Base-by-base conservation (phyloP, 352 stramenopile genomes). In the Globisporangium spiculum region DNA sequence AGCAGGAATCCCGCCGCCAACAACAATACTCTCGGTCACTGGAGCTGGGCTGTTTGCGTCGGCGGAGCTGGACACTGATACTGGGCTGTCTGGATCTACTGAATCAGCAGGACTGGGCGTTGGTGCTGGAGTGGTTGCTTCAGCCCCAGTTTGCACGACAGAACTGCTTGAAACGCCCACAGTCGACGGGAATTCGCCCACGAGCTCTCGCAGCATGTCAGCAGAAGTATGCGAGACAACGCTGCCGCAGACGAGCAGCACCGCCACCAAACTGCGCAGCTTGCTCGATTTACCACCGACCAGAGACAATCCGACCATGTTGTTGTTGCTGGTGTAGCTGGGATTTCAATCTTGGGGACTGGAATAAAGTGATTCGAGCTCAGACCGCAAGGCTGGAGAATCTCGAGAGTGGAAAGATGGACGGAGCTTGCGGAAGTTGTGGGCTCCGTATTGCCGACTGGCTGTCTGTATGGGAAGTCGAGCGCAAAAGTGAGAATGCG, bases 401-500 rank as follows among this genome's bases (percentile, higher is more conserved):
- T 20, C 12, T 46, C 38, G 38, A 16, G 38, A 46, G 38, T 46
- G 38, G 14, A 20, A 16, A 20, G 38, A 46, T 20, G 38, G 38
- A 46, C 38, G 38, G 38, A 46, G 38, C 4, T 46, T 46, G 38
- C 38, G 38, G 5, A 12, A 10, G 16, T 20, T 22, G 22, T 22
- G 22, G 20, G 14, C 38, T 46, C 38, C 38, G 38, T 59, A 24
- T 10, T 32, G 52, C 53, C 38, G 26, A 27, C 53, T 38, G 53
- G 0, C 18, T 59, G 38, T 20, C 24, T 10, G 8, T 18, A 10
- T 59, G 24, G 26, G 53, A 36, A 59, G 53, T 18, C 53, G 53
- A 59, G 53, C 34, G 53, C 22, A 59, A 59, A 59, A 59, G 53
- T 36, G 53, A 59, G 12, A 59, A 59, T 59, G 53, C 24, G 50